Evolutionary conservation across 2,329 filamentous ascomycete genomes (phyloP).

Genomic region (Alternaria sp.): DNA sequence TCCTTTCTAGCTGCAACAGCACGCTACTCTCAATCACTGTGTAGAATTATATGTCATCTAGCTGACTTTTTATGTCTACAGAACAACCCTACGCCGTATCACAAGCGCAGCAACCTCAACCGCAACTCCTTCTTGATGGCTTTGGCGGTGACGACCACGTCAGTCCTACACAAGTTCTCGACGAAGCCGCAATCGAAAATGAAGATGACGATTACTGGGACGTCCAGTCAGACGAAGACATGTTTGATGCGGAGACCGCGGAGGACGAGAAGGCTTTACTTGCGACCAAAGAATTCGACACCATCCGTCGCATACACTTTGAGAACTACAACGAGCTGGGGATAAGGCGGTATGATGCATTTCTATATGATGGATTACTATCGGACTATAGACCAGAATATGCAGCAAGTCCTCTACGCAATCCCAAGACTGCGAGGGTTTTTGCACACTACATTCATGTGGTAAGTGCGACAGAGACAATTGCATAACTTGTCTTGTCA

Average conservation of each 20-base stretch:
- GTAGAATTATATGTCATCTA: slow-evolving; percentile 1
- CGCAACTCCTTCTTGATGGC: slow-evolving; percentile 35
- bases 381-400: slow-evolving; percentile 57
- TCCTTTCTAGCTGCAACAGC: not conserved
- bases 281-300: slow-evolving; percentile 44
- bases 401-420: slow-evolving; percentile 72
- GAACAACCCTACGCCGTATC: slow-evolving; percentile 33
- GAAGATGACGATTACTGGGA: slow-evolving; percentile 61
- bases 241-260: slow-evolving; percentile 37
- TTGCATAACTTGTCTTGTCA: not conserved
- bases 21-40: not conserved
- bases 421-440: slow-evolving; percentile 79
- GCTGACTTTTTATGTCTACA: slow-evolving; percentile 35
- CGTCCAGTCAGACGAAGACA: slow-evolving; percentile 58
- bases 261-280: slow-evolving; percentile 33
- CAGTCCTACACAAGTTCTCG: slow-evolving; percentile 47
- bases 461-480: slow-evolving; percentile 20
- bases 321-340: slow-evolving; percentile 47
- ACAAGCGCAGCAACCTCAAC: slow-evolving; percentile 21
- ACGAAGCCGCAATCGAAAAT: slow-evolving; percentile 53
- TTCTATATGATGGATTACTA: slow-evolving; percentile 57
- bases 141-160: slow-evolving; percentile 52
- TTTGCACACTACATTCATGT: slow-evolving; percentile 94
- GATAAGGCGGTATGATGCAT: slow-evolving; percentile 56
- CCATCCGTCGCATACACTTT: slow-evolving; percentile 49